Conservation (phyloP, 2,329 filamentous ascomycete species). For the Aspergillus quadrilineatus region DNA sequence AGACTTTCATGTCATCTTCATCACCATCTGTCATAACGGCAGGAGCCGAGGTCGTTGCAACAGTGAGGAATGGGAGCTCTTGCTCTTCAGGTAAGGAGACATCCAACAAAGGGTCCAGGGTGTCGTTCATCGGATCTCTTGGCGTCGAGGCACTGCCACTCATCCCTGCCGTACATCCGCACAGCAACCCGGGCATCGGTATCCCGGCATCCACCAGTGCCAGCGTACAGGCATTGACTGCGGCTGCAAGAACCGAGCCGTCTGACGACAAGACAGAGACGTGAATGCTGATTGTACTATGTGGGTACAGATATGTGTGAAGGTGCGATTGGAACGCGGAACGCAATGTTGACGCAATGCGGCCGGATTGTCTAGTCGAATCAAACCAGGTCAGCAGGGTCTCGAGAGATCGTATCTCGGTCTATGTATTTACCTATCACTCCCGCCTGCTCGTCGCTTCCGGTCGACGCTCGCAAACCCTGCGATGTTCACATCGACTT, state of each 20-base stretch:
- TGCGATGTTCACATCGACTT: slow-evolving; percentile 79
- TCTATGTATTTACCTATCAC: slow-evolving; percentile 66
- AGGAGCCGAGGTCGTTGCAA: slow-evolving; percentile 61
- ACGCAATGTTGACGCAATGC: slow-evolving; percentile 64
- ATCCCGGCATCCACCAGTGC: slow-evolving; percentile 93
- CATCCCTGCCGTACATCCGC: slow-evolving; percentile 80
- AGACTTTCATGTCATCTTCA: slow-evolving; percentile 58
- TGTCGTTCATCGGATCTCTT: slow-evolving; percentile 41
- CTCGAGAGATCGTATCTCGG: background rate
- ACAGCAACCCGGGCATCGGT: slow-evolving; percentile 89
- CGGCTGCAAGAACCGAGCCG: slow-evolving; percentile 82
- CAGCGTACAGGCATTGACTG: slow-evolving; percentile 86
- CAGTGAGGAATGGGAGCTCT: slow-evolving; percentile 84
- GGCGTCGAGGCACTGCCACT: slow-evolving; percentile 49
- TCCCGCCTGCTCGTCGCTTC: slow-evolving; percentile 66
- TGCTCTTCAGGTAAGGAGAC: slow-evolving; percentile 52
- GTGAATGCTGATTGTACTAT: slow-evolving; percentile 77
- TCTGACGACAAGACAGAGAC: slow-evolving; percentile 88
- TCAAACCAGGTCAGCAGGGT: background rate
- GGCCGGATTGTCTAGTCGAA: slow-evolving; percentile 64
- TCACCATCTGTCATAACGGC: slow-evolving; percentile 52
- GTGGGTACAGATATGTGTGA: slow-evolving; percentile 84
- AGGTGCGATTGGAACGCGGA: slow-evolving; percentile 74
- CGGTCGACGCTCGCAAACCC: slow-evolving; percentile 87
- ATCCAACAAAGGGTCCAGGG: slow-evolving; percentile 45